Percentiles rank a stretch among this genome's conserved stretches.
phyloP scores from a whole-genome alignment of 441 rosid genomes.

The Jatropha multifida region DNA sequence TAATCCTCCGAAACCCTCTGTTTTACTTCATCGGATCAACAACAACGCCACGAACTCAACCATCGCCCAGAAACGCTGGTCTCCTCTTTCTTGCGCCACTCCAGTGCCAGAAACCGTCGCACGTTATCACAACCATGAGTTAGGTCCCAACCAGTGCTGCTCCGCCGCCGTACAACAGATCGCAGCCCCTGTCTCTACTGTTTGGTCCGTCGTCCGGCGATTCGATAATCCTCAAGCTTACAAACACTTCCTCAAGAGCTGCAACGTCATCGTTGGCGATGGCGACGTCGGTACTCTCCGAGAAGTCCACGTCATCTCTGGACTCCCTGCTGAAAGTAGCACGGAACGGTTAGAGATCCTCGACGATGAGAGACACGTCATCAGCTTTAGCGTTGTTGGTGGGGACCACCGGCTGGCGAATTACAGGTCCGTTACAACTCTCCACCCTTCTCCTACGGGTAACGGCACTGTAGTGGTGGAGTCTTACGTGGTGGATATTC shows the following conservation, averaged over 20 bases:
- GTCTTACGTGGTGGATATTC: slow-evolving; percentile 81
- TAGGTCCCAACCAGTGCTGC: slow-evolving; percentile 63
- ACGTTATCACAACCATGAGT: slow-evolving; percentile 48
- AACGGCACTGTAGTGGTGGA: slow-evolving; percentile 61
- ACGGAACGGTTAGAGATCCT: slow-evolving; percentile 78
- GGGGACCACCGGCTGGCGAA: slow-evolving; percentile 79
- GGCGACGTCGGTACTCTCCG: slow-evolving; percentile 69
- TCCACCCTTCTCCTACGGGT: slow-evolving; percentile 44
- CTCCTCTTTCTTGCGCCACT: slow-evolving; percentile 39
- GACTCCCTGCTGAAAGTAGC: slow-evolving; percentile 70
- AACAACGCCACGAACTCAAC: slow-evolving; percentile 18
- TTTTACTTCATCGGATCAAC: slow-evolving; percentile 53
- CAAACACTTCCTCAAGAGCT: slow-evolving; percentile 73
- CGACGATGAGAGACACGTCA: slow-evolving; percentile 68
- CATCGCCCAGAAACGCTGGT: slow-evolving; percentile 41
- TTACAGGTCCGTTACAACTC: slow-evolving; percentile 75
- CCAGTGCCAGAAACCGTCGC: slow-evolving; percentile 53
- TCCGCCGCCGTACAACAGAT: slow-evolving; percentile 57
- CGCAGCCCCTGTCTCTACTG: slow-evolving; percentile 53
- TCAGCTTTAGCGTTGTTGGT: slow-evolving; percentile 74
- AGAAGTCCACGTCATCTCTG: slow-evolving; percentile 69
- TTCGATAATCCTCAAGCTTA: slow-evolving; percentile 78
- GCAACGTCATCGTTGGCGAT: slow-evolving; percentile 62
- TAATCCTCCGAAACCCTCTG: slow-evolving; percentile 39
- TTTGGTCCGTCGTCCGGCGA: slow-evolving; percentile 73